Evolutionary conservation across 257 asterid species (phyloP).

Genomic region (Ehretia macrophylla): DNA sequence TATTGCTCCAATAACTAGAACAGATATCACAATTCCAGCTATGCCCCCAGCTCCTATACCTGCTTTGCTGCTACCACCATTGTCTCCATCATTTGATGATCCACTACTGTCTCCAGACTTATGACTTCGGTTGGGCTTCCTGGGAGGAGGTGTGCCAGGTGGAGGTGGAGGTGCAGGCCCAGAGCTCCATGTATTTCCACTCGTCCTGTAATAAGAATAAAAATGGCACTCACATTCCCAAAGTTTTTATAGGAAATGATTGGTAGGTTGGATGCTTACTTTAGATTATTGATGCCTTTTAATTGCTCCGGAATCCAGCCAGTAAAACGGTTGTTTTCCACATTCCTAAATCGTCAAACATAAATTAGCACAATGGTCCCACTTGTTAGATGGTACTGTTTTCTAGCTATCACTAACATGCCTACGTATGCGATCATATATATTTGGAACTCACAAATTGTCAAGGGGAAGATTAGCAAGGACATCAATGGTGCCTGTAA

Average conservation of each 20-base stretch:
- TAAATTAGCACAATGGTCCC: slow-evolving; percentile 11
- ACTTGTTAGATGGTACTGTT: not conserved
- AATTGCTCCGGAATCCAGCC: slow-evolving; percentile 84
- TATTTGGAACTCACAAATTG: slow-evolving; percentile 51
- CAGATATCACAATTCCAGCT: slow-evolving; percentile 77
- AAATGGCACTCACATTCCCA: slow-evolving; percentile 4
- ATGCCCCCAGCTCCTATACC: slow-evolving; percentile 87
- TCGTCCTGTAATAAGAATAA: slow-evolving; percentile 38
- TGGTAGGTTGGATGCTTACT: slow-evolving; percentile 38
- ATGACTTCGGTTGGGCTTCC: slow-evolving; percentile 44
- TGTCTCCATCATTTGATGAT: slow-evolving; percentile 38
- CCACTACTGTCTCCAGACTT: slow-evolving; percentile 42
- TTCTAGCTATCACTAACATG: slow-evolving; percentile 6
- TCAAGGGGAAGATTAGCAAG: slow-evolving; percentile 86
- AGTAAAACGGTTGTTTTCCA: slow-evolving; percentile 79
- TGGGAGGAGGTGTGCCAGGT: slow-evolving; percentile 88
- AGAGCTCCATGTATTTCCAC: slow-evolving; percentile 63
- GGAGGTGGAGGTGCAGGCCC: slow-evolving; percentile 99
- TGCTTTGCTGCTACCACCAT: slow-evolving; percentile 40
- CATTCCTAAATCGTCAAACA: slow-evolving; percentile 40
- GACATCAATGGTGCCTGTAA: slow-evolving; percentile 80
- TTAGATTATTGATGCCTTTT: slow-evolving; percentile 54
- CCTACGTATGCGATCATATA: not conserved
- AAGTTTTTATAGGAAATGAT: not conserved
- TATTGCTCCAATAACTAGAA: slow-evolving; percentile 76